Evolutionary conservation across 2,329 filamentous ascomycete species (phyloP), one percentile per base, ranked within the genome.

Genomic region (Sclerotinia borealis): DNA sequence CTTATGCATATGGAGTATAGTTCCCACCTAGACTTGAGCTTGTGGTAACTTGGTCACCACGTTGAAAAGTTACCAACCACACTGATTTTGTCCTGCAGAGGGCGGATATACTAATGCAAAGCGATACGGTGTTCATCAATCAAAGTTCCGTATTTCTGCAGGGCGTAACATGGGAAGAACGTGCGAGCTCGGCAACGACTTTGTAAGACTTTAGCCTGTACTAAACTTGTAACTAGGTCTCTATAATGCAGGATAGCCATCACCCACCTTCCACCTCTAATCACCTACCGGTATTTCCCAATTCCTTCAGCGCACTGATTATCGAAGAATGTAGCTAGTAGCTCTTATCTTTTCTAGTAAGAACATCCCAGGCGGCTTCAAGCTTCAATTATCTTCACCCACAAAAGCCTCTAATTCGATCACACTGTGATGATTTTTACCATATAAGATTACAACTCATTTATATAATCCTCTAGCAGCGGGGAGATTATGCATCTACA

Each of bases 81-180:
- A 47, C 43, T 63, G 60, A 63, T 58, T 63, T 63, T 49, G 51
- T 15, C 60, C 60, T 63, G 60, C 60, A 63, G 60, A 63, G 25
- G 58, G 60, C 60, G 60, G 60, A 63, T 58, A 55, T 63, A 58
- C 60, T 63, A 63, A 55, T 62, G 60, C 51, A 63, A 31, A 56
- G 60, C 60, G 60, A 63, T 63, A 63, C 34, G 51, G 25, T 41
- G 17, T 63, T 51, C 50, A 31, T 63, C 60, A 63, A 63, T 63
- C 60, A 63, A 39, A 58, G 36, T 29, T 41, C 25, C 36, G 58
- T 25, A 58, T 49, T 58, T 31, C 51, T 63, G 45, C 60, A 63
- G 45, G 51, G 60, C 51, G 22, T 63, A 49, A 48, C 51, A 63
- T 49, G 51, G 47, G 34, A 41, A 60, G 48, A 47, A 60, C 58